A percentile compares a stretch with the other conserved stretches of the same genome.
Conservation (phyloP, 2,329 filamentous ascomycete species). For the Fulvia fulva region DNA sequence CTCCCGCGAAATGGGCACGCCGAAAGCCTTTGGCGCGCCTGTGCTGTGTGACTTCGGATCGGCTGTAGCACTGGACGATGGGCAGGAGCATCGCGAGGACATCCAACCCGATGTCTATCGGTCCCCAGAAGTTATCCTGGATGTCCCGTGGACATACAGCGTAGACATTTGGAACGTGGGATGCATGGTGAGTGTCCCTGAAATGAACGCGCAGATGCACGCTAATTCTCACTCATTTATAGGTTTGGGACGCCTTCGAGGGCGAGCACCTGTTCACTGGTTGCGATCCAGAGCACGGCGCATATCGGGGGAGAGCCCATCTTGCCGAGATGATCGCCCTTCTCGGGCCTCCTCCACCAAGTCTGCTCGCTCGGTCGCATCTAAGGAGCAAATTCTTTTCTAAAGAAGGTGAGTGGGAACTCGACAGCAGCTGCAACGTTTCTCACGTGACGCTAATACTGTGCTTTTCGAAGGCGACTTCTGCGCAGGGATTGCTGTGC, state of each 20-base stretch:
- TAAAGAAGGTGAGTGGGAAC: neutral
- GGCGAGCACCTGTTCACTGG: slow-evolving; percentile 33
- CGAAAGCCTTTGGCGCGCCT: slow-evolving; percentile 11
- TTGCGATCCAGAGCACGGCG: slow-evolving; percentile 16
- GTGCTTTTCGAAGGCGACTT: no score
- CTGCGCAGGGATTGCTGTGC: no score
- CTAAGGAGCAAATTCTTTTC: slow-evolving; percentile 2
- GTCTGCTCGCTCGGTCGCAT: slow-evolving; percentile 10
- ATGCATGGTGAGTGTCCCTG: slow-evolving; percentile 30
- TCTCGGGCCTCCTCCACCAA: slow-evolving; percentile 19
- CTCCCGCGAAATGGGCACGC: slow-evolving; percentile 14
- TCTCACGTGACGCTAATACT: no score
- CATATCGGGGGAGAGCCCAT: slow-evolving; percentile 27
- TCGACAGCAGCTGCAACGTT: no score
- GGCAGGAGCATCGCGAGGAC: slow-evolving; percentile 30
- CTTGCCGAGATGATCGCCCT: slow-evolving; percentile 25
- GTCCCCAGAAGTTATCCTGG: slow-evolving; percentile 36
- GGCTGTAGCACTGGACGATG: slow-evolving; percentile 12
- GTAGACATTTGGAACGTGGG: slow-evolving; percentile 40
- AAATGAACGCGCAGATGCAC: neutral
- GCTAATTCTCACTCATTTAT: neutral
- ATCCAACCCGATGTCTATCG: slow-evolving; percentile 35
- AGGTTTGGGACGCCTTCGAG: slow-evolving; percentile 39
- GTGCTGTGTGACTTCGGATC: slow-evolving; percentile 24
- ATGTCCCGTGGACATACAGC: slow-evolving; percentile 33